Evolutionary conservation across 768 basidiomycete species (phyloP).

Genomic region (Exidia glandulosa): DNA sequence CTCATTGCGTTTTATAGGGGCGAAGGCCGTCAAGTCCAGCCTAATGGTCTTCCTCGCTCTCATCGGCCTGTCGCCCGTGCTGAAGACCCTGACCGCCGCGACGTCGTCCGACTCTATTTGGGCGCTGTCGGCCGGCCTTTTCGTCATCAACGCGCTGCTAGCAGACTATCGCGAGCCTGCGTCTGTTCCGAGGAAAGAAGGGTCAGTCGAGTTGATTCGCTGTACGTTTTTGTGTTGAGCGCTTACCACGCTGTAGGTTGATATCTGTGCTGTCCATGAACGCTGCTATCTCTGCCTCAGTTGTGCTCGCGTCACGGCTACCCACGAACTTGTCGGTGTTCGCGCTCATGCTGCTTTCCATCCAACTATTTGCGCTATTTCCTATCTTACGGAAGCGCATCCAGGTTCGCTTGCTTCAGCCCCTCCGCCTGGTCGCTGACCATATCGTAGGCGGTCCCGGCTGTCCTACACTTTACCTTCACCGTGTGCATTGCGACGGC

Average conservation of each 20-base stretch:
- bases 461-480: slow-evolving; percentile 34
- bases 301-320: slow-evolving; percentile 87
- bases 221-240: background rate
- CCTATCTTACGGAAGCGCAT: slow-evolving; percentile 62
- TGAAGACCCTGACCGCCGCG: slow-evolving; percentile 85
- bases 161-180: slow-evolving; percentile 60
- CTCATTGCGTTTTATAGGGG: slow-evolving; percentile 23
- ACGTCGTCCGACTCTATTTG: slow-evolving; percentile 96
- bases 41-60: slow-evolving; percentile 81
- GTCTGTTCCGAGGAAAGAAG: slow-evolving; percentile 14
- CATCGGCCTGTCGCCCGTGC: slow-evolving; percentile 81
- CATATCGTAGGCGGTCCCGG: slow-evolving; percentile 23
- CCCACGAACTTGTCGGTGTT: slow-evolving; percentile 78
- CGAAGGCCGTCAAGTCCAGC: slow-evolving; percentile 67
- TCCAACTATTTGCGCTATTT: slow-evolving; percentile 75
- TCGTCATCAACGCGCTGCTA: slow-evolving; percentile 69
- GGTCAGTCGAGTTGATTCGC: slow-evolving; percentile 15
- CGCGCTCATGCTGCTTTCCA: slow-evolving; percentile 74
- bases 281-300: slow-evolving; percentile 84
- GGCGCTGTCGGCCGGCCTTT: slow-evolving; percentile 81
- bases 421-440: slow-evolving; percentile 5
- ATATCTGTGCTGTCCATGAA: slow-evolving; percentile 82
- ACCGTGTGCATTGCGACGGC: slow-evolving; percentile 42
- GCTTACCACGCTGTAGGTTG: slow-evolving; percentile 35
- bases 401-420: slow-evolving; percentile 4